These are phyloP conservation scores for Pseudozyma sp. DNA, from an alignment of 1,284 basidiomycete species.

Conservation along the genomic window DNA sequence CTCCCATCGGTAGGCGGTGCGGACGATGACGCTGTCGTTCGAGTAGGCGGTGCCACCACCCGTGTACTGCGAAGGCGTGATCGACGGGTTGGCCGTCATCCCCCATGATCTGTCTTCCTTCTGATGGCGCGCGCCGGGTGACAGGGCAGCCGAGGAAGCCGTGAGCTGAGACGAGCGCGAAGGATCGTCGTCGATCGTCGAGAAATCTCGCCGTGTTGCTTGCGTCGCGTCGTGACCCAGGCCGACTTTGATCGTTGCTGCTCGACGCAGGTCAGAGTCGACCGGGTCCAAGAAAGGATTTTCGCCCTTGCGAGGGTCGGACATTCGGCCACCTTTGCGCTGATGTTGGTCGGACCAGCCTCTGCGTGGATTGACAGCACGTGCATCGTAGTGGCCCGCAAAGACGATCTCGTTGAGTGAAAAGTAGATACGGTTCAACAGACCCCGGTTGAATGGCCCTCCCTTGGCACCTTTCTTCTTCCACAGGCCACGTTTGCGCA, in stretches of 20 bases:
- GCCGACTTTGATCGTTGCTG: conserved; percentile 45
- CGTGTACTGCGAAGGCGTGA: conserved; percentile 70
- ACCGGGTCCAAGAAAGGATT: conserved; percentile 38
- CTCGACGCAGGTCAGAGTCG: conserved; percentile 32
- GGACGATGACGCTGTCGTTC: conserved; percentile 70
- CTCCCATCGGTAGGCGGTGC: conserved; percentile 52
- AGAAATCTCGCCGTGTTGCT: conserved; percentile 73
- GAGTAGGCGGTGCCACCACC: conserved; percentile 81
- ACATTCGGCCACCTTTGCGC: conserved; percentile 1
- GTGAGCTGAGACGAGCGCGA: neutral
- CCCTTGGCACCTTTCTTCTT: conserved; percentile 72
- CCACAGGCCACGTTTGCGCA: conserved; percentile 76
- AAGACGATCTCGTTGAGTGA: conserved; percentile 81
- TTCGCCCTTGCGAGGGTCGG: neutral
- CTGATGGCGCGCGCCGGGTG: neutral
- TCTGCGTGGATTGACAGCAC: conserved; percentile 10
- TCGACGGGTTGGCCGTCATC: conserved; percentile 70
- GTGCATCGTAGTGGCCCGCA: conserved; percentile 29
- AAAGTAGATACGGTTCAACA: conserved; percentile 81
- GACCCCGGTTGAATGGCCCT: conserved; percentile 76
- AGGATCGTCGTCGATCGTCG: conserved; percentile 73
- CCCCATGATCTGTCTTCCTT: conserved; percentile 72
- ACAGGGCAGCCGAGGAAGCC: neutral
- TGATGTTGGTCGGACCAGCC: conserved; percentile 22
- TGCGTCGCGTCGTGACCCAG: conserved; percentile 76